Evolutionary conservation across 2,329 filamentous ascomycete genomes (phyloP), one percentile per base, ranked within the genome.

Genomic region (Fusarium dlaminii): DNA sequence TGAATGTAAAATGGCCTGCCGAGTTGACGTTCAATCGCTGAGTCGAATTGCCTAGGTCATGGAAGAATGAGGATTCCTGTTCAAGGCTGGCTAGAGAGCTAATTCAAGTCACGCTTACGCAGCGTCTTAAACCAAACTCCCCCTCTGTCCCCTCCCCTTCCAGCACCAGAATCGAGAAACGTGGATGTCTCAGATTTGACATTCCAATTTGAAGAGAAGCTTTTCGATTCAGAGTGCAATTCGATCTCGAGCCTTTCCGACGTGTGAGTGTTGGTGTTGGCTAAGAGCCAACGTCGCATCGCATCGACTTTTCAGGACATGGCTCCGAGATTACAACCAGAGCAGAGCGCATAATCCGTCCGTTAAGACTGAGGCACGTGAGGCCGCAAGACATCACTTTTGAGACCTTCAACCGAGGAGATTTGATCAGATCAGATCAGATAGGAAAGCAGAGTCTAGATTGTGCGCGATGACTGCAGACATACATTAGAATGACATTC

Each of bases 321-420:
- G 72, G 51, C 59, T 37, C 72, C 71, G 71, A 74, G 51, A 74
- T 74, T 74, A 40, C 65, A 51, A 29, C 8, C 20, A 37, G 15
- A 36, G 32, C 8, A 37, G 15, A 49, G 32, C 8, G 37, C 46
- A 58, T 67, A 72, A 68, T 40, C 49, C 52, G n/a, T 24, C 45
- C 30, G 17, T 58, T 70, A 70, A 70, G 51, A 58, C 51, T 58
- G 51, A 59, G 40, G 52, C 68, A 68, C 52, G 63, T 72, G 68
- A 62, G 63, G 52, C 30, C 34, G 36, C 15, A 55, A 40, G 36
- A 40, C 40, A 48, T 56, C 32, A 66, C 29, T 64, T 60, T 68
- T 40, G 13, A 36, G 42, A 45, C 27, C 39, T 22, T 30, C 37
- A 54, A 30, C 56, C 52, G 43, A 62, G 40, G 56, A 27, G 27